A percentile compares a stretch with the other conserved stretches of the same genome.
Conservation (phyloP, 805 yeast species). For the Yarrowia sp. region DNA sequence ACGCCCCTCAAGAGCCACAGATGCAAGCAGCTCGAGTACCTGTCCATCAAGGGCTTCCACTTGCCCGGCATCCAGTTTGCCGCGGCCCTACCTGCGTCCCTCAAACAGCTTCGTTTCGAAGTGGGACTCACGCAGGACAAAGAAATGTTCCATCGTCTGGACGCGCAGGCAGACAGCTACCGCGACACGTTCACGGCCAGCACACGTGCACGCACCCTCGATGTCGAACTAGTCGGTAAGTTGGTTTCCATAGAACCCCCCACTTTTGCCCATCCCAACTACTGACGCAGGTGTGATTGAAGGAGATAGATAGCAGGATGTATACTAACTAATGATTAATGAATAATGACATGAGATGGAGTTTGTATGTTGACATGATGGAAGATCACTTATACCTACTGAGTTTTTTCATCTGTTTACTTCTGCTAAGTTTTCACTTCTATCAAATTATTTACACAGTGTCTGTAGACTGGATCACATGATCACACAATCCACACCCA, state of each 20-base stretch:
- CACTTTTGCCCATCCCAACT: conserved; percentile 26
- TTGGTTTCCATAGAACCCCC: conserved; percentile 37
- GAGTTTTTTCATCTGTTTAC: too few relatives aligned
- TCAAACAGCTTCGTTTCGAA: conserved; percentile 36
- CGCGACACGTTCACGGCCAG: conserved; percentile 33
- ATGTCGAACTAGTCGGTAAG: conserved; percentile 38
- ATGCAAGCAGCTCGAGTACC: conserved; percentile 39
- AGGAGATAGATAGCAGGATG: conserved; percentile 16
- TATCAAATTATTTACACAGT: not conserved
- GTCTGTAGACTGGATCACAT: not conserved
- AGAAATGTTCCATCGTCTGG: conserved; percentile 37
- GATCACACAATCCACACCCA: conserved; percentile 72
- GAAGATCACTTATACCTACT: too few relatives aligned
- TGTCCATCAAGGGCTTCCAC: conserved; percentile 40
- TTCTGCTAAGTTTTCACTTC: too few relatives aligned
- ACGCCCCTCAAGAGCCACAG: conserved; percentile 24
- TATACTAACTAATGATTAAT: conserved; percentile 33
- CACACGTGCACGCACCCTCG: conserved; percentile 10
- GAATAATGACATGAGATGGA: too few relatives aligned
- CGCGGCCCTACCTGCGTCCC: conserved; percentile 38
- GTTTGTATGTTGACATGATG: too few relatives aligned
- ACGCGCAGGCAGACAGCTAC: conserved; percentile 36
- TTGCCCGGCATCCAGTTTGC: conserved; percentile 40
- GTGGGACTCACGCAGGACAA: conserved; percentile 39
- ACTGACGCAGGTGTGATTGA: conserved; percentile 38